Conservation (phyloP, 805 yeast genomes). For the Priceomyces medius region DNA sequence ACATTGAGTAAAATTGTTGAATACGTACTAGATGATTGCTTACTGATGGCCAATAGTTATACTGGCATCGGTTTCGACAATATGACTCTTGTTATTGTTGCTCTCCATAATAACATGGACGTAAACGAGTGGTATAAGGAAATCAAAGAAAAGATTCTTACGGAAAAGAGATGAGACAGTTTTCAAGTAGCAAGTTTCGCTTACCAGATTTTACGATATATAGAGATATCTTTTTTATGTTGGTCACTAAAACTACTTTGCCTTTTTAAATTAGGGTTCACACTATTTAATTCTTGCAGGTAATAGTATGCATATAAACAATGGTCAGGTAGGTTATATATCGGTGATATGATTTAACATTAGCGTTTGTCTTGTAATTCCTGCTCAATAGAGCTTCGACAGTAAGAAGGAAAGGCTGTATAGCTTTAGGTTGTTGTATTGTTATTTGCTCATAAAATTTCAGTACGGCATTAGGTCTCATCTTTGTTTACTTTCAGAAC, state of each 20-base stretch:
- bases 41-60: slow-evolving; percentile 66
- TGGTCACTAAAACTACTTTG: no score
- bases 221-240: no score
- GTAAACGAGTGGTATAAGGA: slow-evolving; percentile 58
- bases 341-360: no score
- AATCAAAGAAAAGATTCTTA: slow-evolving; percentile 43
- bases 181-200: background rate
- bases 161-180: slow-evolving; percentile 17
- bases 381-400: no score
- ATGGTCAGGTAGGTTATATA: background rate
- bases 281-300: background rate
- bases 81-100: slow-evolving; percentile 73
- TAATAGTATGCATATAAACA: background rate
- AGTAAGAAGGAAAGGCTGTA: no score
- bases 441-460: no score
- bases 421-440: no score
- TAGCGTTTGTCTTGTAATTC: no score
- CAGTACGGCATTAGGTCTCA: no score
- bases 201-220: no score
- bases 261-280: background rate
- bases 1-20: slow-evolving; percentile 59
- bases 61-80: slow-evolving; percentile 84
- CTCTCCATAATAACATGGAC: slow-evolving; percentile 47
- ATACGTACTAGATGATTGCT: slow-evolving; percentile 60
- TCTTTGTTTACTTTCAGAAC: background rate